Conservation (phyloP, 371 early-diverging fungal genomes). For the Rhizopus microsporus region DNA sequence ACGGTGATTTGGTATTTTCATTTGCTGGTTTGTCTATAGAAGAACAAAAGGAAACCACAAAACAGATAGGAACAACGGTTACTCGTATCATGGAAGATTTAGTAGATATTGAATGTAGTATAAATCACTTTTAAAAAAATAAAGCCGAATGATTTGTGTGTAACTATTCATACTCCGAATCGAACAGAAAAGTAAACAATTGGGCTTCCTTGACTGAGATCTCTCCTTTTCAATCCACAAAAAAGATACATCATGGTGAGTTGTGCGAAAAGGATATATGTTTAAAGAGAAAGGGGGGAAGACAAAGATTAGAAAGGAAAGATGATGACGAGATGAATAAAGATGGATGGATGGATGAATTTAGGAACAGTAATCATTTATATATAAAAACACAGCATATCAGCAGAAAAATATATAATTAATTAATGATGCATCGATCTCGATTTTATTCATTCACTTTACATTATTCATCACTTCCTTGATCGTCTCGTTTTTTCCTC, state of each 20-base stretch:
- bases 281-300: constrained; percentile 1
- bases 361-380: neutral
- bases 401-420: too few relatives aligned
- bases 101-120: constrained; percentile 65
- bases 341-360: constrained; percentile 10
- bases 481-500: neutral
- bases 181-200: neutral
- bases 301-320: neutral
- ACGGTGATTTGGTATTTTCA: constrained; percentile 82
- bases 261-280: neutral
- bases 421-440: too few relatives aligned
- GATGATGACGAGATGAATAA: neutral
- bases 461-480: neutral
- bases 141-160: constrained; percentile 2
- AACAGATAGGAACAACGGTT: constrained; percentile 84
- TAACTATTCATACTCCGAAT: neutral
- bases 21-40: constrained; percentile 70
- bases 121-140: constrained; percentile 71
- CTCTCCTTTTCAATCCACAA: constrained; percentile 20
- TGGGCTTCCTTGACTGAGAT: neutral
- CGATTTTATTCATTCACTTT: neutral
- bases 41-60: constrained; percentile 83
- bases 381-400: neutral
- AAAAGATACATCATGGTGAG: constrained; percentile 21
- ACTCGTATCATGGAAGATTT: constrained; percentile 85